Conservation (phyloP, 352 stramenopile species). For the Blastocystis sp. region DNA sequence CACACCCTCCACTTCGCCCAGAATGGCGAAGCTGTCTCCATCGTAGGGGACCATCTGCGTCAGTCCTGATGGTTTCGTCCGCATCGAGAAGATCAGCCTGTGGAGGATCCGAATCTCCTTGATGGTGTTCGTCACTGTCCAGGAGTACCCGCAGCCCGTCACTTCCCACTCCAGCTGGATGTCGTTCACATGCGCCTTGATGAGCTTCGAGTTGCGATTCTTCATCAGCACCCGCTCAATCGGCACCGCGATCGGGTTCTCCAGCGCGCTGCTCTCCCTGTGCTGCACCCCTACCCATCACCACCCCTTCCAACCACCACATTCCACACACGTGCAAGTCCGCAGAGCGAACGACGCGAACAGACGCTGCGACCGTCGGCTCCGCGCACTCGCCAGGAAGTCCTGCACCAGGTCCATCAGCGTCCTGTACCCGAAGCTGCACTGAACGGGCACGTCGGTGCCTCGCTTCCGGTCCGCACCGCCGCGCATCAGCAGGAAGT, state of each 20-base stretch:
- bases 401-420: constrained; percentile 16
- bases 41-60: constrained; percentile 6
- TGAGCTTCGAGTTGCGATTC: background rate
- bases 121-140: background rate
- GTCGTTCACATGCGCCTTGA: background rate
- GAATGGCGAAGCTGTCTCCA: background rate
- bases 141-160: constrained; percentile 19
- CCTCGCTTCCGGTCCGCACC: background rate
- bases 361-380: background rate
- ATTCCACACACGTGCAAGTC: constrained; percentile 5
- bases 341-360: background rate
- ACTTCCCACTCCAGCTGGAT: constrained; percentile 28
- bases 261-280: background rate
- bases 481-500: constrained; percentile 44
- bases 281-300: background rate
- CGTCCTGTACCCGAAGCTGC: constrained; percentile 20
- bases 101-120: constrained; percentile 16
- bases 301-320: background rate
- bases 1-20: constrained; percentile 2
- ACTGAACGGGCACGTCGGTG: constrained; percentile 13
- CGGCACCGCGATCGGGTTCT: constrained; percentile 1
- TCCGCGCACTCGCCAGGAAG: background rate
- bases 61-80: background rate
- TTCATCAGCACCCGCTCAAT: constrained; percentile 40
- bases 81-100: background rate